Conservation (phyloP, 2,329 filamentous ascomycete species). For the Colletotrichum godetiae region DNA sequence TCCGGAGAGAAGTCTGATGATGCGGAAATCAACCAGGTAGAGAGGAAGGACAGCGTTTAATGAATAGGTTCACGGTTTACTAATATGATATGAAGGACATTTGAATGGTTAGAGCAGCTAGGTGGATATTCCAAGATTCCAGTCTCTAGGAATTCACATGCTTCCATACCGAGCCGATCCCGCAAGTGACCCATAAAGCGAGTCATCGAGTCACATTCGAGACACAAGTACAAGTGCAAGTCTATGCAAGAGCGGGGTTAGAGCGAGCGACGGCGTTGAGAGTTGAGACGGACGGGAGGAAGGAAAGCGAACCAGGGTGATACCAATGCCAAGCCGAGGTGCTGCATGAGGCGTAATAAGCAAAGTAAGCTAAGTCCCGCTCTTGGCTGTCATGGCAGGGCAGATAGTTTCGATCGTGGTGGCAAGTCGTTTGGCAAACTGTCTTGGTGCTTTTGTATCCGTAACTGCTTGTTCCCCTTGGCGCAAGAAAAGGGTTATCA, state of each 20-base stretch:
- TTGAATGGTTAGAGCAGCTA: constrained; percentile 7
- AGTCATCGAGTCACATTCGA: neutral
- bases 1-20: constrained; percentile 42
- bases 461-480: neutral
- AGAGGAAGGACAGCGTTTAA: constrained; percentile 36
- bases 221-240: neutral
- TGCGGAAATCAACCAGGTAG: constrained; percentile 36
- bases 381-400: neutral
- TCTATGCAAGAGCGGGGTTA: neutral
- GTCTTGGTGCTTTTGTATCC: neutral
- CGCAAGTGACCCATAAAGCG: constrained; percentile 11
- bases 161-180: constrained; percentile 9
- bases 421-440: neutral
- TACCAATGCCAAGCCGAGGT: neutral
- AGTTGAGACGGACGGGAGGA: neutral
- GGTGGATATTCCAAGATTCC: constrained; percentile 14
- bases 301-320: neutral
- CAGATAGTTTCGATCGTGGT: neutral
- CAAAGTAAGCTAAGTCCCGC: neutral
- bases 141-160: constrained; percentile 21
- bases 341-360: neutral
- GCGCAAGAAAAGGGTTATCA: neutral
- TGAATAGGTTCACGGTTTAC: constrained; percentile 25
- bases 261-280: neutral
- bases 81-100: constrained; percentile 31